Base-by-base conservation (phyloP, 2,329 filamentous ascomycete species). In the Ophiosphaerella narmari region DNA sequence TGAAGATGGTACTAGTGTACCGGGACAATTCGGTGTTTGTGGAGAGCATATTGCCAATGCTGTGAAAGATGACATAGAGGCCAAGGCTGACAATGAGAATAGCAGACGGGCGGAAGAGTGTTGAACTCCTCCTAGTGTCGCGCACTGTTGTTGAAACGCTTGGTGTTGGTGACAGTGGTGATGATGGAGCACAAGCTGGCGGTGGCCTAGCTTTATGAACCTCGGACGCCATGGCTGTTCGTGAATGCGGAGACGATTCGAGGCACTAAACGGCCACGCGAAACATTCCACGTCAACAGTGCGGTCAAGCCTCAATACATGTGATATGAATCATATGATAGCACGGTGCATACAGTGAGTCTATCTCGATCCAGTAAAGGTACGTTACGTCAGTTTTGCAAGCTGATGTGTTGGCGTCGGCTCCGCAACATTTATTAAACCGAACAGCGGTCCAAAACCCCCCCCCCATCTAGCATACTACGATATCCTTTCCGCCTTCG, bases 1-100 rank as follows among this genome's bases (percentile, higher is more conserved):
- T 54, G 48, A 71, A 72, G 16, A 72, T 66, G 7, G 68, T 60
- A 13, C 55, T 43, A 7, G 57, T 63, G 37, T 62, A 52, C 16
- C 54, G 53, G 43, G 57, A 50, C 9, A 57, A 37, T 33, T 63
- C 39, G 14, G 35, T 24, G 24, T 52, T 34, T 38, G 48, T 24
- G 12, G 44, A 21, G 21, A 24, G 34, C 62, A 66, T 65, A 23
- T 41, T 53, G 39, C 34, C 36, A 39, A 37, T 3, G 37, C 40
- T 31, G 16, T 46, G 14, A 38, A 52, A 43, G 14, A 50, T 33
- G 14, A 43, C 33, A 36, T 54, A 57, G 40, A 60, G 14, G 31
- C 38, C 24, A n/a, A 60, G 16, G 34, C 50, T 45, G 23, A 40
- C 14, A 11, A 54, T 23, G 37, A 51, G 23, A n/a, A 60, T 6